Base-by-base conservation (phyloP, 768 basidiomycete genomes). In the Serendipita indica region DNA sequence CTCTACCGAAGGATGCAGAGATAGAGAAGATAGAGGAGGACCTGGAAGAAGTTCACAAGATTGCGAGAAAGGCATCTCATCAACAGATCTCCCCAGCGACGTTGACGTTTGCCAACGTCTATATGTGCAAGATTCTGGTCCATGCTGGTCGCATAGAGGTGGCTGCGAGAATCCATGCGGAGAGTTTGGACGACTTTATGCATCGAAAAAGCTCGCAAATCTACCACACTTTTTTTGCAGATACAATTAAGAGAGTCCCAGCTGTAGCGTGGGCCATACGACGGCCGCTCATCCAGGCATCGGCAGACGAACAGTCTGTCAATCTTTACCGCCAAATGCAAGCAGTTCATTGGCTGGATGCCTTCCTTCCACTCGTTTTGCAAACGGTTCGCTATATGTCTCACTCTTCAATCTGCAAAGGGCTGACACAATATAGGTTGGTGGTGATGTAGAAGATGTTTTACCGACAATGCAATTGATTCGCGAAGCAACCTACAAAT, bases 271-370 rank as follows among this genome's bases (percentile, higher is more conserved):
- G 89, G 86, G 67, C 63, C 33, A 68, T 91, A 20, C 79, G 82
- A 7, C 67, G 74, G 16, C 74, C 78, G 58, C 67, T 94, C n/a
- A 62, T 89, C 34, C 73, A 75, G 16, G 69, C 80, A 5, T 67
- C 64, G n/a, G 62, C 62, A 22, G 73, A 78, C 1, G 70, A 67
- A 37, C 78, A 77, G 59, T 79, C 84, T 3, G 77, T 87, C 63
- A 96, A 96, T 65, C 69, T 74, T 1, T 94, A 86, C 67, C 77
- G 93, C 57, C 80, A 79, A 67, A 75, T 75, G 45, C 90, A 93
- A 68, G 80, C 77, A 3, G 82, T 87, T 68, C 78, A 82, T 30
- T 75, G 96, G 27, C 67, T 93, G 14, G 78, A 86, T 57, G 68
- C 75, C 5, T 73, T 96, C 10, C 62, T 87, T 10, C 4, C 45